Base-by-base conservation (phyloP, 169 alveolate genomes). In the Cryptosporidium tyzzeri region DNA sequence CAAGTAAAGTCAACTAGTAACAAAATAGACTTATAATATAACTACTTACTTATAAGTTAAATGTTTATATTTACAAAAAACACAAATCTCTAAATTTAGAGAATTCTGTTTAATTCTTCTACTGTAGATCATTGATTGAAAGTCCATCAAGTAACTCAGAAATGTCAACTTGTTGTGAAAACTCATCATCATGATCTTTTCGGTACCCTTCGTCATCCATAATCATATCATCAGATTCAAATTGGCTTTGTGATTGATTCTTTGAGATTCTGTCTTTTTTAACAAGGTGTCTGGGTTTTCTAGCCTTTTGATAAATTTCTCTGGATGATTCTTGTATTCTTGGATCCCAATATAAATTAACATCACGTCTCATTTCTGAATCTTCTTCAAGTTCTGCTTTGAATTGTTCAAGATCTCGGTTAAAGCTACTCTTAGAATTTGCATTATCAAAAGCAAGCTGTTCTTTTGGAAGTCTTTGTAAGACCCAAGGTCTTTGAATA, bases 361-460 rank as follows among this genome's bases (percentile, higher is more conserved):
- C 92, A 35, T 94, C 89, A 44, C 87, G 91, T 86, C 97, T 91
- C 75, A 96, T 84, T 53, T 95, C 97, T 62, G 95, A 95, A 69
- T 95, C 97, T 50, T 93, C 95, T 85, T 95, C 98, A 37, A 96
- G 92, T 74, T 96, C 98, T 62, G 93, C 92, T 92, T 95, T 71
- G 93, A 96, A 96, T 70, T 94, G 96, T 48, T 96, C 97, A 58
- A 93, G 92, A 69, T 95, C 96, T 59, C 93, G 86, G 39, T 94
- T 62, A 18, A 31, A 67, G 55, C 12, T 26, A 12, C 29, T 23
- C 29, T 61, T 65, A 26, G 55, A 61, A 39, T 41, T 29, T 39
- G 48, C 18, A 39, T 31, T 5, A 44, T 80, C 89, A n/a, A 26
- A 48, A 35, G 71, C 93, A 35, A 89, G 35, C 39, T 91, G 35